These are phyloP conservation scores for Coemansia sp. DNA, from an alignment of 192 early-diverging fungal genomes.

Conservation along the genomic window DNA sequence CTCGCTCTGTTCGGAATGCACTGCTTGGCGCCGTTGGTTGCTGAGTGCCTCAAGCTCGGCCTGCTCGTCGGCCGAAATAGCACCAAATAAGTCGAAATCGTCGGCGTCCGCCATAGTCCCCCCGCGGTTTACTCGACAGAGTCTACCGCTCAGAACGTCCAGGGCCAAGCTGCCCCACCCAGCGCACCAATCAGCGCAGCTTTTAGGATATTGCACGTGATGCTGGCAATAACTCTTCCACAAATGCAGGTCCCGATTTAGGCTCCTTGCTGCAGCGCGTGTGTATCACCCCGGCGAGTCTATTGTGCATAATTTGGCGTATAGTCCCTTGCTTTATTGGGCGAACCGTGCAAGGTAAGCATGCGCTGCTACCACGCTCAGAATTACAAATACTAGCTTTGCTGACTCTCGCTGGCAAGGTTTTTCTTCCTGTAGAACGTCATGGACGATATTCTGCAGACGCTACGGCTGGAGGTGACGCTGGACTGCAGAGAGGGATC, in stretches of 20 bases:
- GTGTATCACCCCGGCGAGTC: too few species aligned
- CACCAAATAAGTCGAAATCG: slow-evolving; percentile 46
- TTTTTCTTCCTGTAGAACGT: not conserved
- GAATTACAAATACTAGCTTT: too few species aligned
- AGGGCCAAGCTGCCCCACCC: too few species aligned
- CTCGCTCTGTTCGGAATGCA: not conserved
- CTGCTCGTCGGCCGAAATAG: slow-evolving; percentile 28
- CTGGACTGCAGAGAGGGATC: slow-evolving; percentile 38
- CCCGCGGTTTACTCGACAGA: too few species aligned
- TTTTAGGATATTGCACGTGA: not conserved
- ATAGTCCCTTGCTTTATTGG: too few species aligned
- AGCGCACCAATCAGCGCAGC: too few species aligned
- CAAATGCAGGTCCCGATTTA: not conserved
- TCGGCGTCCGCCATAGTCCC: not conserved
- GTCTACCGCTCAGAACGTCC: too few species aligned
- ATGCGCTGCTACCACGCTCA: too few species aligned
- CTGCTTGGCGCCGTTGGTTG: not conserved
- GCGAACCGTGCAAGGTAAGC: too few species aligned
- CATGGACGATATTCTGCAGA: slow-evolving; percentile 42
- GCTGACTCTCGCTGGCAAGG: not conserved
- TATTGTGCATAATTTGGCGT: too few species aligned
- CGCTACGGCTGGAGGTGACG: slow-evolving; percentile 29
- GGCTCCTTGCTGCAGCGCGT: not conserved
- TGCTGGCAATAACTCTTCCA: not conserved
- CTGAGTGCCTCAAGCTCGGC: not conserved